Evolutionary conservation across 768 basidiomycete genomes (phyloP).

Genomic region (Trametes meyenii): DNA sequence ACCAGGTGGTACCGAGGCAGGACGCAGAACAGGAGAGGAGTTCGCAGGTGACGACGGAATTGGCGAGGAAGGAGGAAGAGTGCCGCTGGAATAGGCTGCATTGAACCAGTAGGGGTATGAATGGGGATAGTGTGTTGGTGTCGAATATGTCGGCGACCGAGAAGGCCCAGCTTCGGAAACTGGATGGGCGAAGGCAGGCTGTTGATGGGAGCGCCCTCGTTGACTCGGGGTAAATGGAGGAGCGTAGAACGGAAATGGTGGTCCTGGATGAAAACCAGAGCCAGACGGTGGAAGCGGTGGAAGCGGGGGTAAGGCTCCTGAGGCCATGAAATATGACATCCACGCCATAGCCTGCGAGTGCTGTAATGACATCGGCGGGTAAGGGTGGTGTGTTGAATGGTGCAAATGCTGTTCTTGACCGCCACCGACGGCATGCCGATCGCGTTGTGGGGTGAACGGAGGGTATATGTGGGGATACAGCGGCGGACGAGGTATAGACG

Average conservation of each 20-base stretch:
- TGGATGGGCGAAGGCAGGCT: slow-evolving; percentile 31
- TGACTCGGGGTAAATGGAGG: slow-evolving; percentile 26
- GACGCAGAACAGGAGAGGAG: slow-evolving; percentile 17
- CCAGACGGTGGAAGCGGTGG: slow-evolving; percentile 26
- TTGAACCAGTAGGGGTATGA: slow-evolving; percentile 45
- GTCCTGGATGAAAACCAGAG: slow-evolving; percentile 4
- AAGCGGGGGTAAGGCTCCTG: slow-evolving; percentile 28
- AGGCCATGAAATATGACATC: slow-evolving; percentile 42
- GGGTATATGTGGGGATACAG: slow-evolving; percentile 2
- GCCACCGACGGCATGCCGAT: neutral
- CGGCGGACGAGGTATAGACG: slow-evolving; percentile 7
- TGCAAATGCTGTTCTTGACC: neutral
- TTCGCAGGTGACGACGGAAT: slow-evolving; percentile 39
- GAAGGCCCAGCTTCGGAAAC: slow-evolving; percentile 29
- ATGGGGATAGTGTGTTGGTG: slow-evolving; percentile 40
- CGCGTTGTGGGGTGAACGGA: neutral
- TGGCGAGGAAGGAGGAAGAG: slow-evolving; percentile 57
- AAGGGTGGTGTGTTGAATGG: neutral
- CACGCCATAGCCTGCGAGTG: slow-evolving; percentile 32
- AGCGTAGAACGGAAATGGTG: slow-evolving; percentile 17
- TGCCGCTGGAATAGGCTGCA: slow-evolving; percentile 48
- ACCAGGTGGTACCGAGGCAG: slow-evolving; percentile 33
- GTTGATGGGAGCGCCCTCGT: slow-evolving; percentile 6
- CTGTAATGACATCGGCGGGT: neutral
- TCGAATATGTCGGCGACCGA: slow-evolving; percentile 35